Base-by-base conservation (phyloP, 805 yeast genomes). In the Starmerella apicola region DNA sequence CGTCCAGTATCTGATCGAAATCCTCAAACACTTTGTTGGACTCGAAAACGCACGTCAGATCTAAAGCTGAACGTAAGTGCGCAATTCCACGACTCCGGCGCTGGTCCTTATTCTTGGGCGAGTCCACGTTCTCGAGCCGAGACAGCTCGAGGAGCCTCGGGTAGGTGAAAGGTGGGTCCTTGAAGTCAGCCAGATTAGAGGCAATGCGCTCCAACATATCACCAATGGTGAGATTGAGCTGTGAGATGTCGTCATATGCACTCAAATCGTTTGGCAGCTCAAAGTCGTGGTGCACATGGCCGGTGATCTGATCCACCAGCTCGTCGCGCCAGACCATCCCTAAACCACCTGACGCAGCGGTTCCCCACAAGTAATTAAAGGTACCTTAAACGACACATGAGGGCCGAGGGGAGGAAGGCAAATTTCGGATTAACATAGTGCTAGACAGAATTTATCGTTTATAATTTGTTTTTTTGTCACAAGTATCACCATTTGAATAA, bases 1-100 rank as follows among this genome's bases (percentile, higher is more conserved):
- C 48, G 30, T 46, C 44, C 10, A 57, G 46, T 42, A 54, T 39
- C n/a, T 39, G 38, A 2, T 51, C 49, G n/a, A 44, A 50, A 8
- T 40, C 51, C n/a, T 49, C 49, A 17, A 46, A 42, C n/a, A n/a
- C n/a, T 19, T 16, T 7, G 13, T 23, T n/a, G 12, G 28, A 15
- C 5, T 39, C 26, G 15, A 25, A 13, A 12, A 40, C 43, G 28
- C 27, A 18, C n/a, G 36, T 17, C 13, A 40, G 24, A 15, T 24
- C 33, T 13, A 25, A 15, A 5, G 25, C 27, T 3, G 43, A 39
- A 23, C 8, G 43, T 20, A 40, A 23, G 25, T 40, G 36, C 12
- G 33, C 40, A 4, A 4, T 16, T 10, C 36, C 43, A n/a, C 32
- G 39, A 16, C 15, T 17, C 9, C n/a, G n/a, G n/a, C n/a, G 21